These are phyloP conservation scores for Sphagnum fallax DNA, from an alignment of 228 moss, liverwort and hornwort genomes.

Conservation along the genomic window DNA sequence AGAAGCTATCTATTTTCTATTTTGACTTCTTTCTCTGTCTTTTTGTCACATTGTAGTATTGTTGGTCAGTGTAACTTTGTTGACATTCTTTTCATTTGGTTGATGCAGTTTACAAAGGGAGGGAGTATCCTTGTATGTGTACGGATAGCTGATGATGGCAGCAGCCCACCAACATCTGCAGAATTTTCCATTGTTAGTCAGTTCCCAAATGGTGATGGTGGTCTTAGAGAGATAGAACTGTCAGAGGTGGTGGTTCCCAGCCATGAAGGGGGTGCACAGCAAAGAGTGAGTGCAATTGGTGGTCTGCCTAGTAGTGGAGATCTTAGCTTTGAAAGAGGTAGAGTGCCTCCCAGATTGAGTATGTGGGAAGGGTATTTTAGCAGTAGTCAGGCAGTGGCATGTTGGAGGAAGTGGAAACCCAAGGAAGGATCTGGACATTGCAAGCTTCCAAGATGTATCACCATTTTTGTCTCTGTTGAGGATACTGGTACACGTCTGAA, in stretches of 20 bases:
- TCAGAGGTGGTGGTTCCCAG: constrained; percentile 19
- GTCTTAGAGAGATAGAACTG: constrained; percentile 25
- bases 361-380: constrained; percentile 52
- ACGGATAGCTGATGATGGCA: constrained; percentile 16
- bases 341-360: constrained; percentile 65
- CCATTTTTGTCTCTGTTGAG: constrained; percentile 73
- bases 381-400: constrained; percentile 40
- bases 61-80: too few species aligned
- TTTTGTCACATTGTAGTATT: too few species aligned
- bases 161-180: background rate
- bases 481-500: constrained; percentile 50
- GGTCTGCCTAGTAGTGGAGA: constrained; percentile 15
- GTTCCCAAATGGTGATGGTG: constrained; percentile 5
- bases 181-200: constrained; percentile 11
- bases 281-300: constrained; percentile 3
- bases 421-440: constrained; percentile 24
- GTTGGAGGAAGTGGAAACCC: constrained; percentile 65
- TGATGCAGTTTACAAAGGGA: constrained; percentile 32
- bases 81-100: background rate
- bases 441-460: constrained; percentile 30
- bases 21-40: background rate
- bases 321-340: constrained; percentile 30
- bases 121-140: constrained; percentile 48
- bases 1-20: too few species aligned
- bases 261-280: constrained; percentile 21